These are phyloP conservation scores for Thermomucor indicae-seudaticae DNA, from an alignment of 371 early-diverging fungal species.

Conservation along the genomic window DNA sequence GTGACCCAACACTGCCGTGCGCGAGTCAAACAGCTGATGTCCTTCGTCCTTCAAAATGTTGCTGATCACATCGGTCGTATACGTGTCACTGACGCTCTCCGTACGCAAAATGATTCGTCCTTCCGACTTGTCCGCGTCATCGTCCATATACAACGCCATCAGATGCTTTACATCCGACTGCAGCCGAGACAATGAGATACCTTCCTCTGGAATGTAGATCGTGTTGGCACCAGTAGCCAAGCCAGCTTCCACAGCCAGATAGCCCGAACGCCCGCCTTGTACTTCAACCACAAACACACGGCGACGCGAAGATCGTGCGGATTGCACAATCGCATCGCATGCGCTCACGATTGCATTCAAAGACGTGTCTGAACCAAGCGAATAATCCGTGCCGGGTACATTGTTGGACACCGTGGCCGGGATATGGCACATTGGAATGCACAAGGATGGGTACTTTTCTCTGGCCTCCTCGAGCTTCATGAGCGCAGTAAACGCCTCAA, in stretches of 20 bases:
- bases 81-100: conserved; percentile 80
- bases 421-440: conserved; percentile 91
- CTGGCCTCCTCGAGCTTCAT: conserved; percentile 72
- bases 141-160: conserved; percentile 66
- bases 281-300: conserved; percentile 98
- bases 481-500: conserved; percentile 87
- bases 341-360: conserved; percentile 93
- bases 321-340: conserved; percentile 93
- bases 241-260: conserved; percentile 90
- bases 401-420: conserved; percentile 99
- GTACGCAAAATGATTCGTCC: conserved; percentile 83
- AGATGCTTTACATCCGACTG: conserved; percentile 85
- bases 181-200: conserved; percentile 73
- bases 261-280: conserved; percentile 97
- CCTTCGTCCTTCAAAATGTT: conserved; percentile 93
- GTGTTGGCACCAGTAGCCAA: conserved; percentile 92
- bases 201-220: conserved; percentile 95
- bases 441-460: conserved; percentile 77
- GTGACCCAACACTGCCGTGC: conserved; percentile 93
- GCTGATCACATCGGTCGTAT: conserved; percentile 89
- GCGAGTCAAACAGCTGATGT: conserved; percentile 86
- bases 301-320: conserved; percentile 85
- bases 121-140: conserved; percentile 67
- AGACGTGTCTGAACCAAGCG: conserved; percentile 97
- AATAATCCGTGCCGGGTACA: conserved; percentile 97